Evolutionary conservation across 768 basidiomycete species (phyloP).

Genomic region (Cystofilobasidium capitatum): DNA sequence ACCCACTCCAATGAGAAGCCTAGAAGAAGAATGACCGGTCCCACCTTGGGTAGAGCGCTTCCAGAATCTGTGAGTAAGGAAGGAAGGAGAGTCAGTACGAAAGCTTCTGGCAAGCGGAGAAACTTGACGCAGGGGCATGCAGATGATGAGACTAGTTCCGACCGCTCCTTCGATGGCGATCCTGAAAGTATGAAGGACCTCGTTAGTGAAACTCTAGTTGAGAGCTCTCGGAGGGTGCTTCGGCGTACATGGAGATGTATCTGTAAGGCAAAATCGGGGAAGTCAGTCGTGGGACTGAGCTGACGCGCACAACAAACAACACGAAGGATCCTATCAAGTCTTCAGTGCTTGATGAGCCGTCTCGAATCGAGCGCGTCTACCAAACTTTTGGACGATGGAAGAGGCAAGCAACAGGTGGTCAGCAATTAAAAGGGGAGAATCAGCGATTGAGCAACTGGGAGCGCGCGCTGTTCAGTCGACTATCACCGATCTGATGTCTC

Average conservation of each 20-base stretch:
- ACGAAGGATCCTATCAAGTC: neutral
- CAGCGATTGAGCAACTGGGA: too few species aligned
- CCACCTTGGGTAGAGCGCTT: conserved; percentile 51
- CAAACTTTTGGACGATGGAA: too few species aligned
- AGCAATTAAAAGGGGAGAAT: too few species aligned
- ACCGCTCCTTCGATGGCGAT: conserved; percentile 38
- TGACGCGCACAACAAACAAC: too few species aligned
- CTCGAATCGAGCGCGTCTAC: too few species aligned
- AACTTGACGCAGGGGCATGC: conserved; percentile 26
- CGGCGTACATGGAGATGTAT: neutral
- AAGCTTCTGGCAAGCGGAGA: neutral
- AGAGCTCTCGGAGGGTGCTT: neutral
- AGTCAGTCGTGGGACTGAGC: neutral
- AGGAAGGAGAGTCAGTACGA: neutral
- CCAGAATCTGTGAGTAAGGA: conserved; percentile 43
- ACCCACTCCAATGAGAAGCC: conserved; percentile 49
- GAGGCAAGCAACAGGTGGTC: too few species aligned
- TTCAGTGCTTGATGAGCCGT: conserved; percentile 24
- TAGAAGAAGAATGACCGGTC: conserved; percentile 49
- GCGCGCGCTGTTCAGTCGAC: too few species aligned
- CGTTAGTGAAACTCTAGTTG: neutral
- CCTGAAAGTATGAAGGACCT: neutral
- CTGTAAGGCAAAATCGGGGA: neutral
- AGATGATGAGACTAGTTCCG: conserved; percentile 52
- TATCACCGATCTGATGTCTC: too few species aligned